These are phyloP conservation scores for Sugiyamaella boreocaroliniensis DNA, from an alignment of 805 yeast genomes.

Conservation along the genomic window DNA sequence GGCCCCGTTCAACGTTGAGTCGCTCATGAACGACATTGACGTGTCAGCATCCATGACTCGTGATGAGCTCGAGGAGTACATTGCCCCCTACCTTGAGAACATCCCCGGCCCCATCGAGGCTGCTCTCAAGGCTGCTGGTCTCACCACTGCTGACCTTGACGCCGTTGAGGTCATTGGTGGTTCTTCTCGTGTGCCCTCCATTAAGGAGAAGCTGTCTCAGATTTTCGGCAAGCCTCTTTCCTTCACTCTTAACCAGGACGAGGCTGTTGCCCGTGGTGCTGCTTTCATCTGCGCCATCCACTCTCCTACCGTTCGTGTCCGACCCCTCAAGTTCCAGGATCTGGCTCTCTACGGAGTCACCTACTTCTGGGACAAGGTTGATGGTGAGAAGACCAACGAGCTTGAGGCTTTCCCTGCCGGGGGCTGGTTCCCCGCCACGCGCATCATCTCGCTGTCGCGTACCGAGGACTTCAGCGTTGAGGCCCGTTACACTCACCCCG, in stretches of 20 bases:
- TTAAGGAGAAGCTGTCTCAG: slow-evolving; percentile 74
- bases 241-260: slow-evolving; percentile 96
- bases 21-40: slow-evolving; percentile 95
- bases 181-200: slow-evolving; percentile 92
- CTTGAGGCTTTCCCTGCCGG: slow-evolving; percentile 97
- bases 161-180: slow-evolving; percentile 97
- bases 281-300: slow-evolving; percentile 98
- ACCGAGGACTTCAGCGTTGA: slow-evolving; percentile 77
- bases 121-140: slow-evolving; percentile 76
- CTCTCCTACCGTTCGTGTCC: slow-evolving; percentile 96
- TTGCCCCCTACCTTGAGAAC: slow-evolving; percentile 73
- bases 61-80: slow-evolving; percentile 86
- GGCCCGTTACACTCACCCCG: slow-evolving; percentile 77
- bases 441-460: slow-evolving; percentile 90
- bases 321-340: slow-evolving; percentile 98
- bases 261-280: slow-evolving; percentile 98
- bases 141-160: slow-evolving; percentile 69
- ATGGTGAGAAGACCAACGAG: slow-evolving; percentile 80
- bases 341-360: slow-evolving; percentile 86
- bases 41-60: slow-evolving; percentile 84
- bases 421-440: slow-evolving; percentile 88
- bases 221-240: slow-evolving; percentile 81
- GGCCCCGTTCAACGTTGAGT: slow-evolving; percentile 93
- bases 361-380: slow-evolving; percentile 90
- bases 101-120: slow-evolving; percentile 68